Evolutionary conservation across 441 rosid genomes (phyloP).

Genomic region (Pelargonium citronellum): DNA sequence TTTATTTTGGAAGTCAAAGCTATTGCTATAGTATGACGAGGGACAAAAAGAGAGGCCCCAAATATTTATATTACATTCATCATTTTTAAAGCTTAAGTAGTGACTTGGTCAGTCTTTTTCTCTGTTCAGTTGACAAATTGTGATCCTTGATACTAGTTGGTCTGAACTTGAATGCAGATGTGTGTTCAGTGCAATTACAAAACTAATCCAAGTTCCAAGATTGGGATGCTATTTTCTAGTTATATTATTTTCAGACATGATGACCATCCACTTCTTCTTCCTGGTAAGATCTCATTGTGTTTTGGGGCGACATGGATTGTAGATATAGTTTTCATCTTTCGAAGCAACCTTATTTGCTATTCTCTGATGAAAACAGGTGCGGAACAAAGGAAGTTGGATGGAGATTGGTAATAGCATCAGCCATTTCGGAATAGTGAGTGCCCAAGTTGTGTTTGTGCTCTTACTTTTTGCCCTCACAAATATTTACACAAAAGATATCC

Average conservation of each 20-base stretch:
- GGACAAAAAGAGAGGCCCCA: too few species aligned
- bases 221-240: conserved; percentile 94
- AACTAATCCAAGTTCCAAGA: conserved; percentile 62
- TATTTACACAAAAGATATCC: conserved; percentile 69
- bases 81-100: too few species aligned
- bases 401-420: conserved; percentile 95
- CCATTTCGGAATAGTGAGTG: conserved; percentile 92
- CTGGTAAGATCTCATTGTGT: conserved; percentile 44
- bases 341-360: background rate
- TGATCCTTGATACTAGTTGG: background rate
- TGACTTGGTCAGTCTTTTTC: background rate
- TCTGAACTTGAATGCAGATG: conserved; percentile 52
- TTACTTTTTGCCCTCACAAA: conserved; percentile 79
- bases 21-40: too few species aligned
- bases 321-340: conserved; percentile 1
- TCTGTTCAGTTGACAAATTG: background rate
- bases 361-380: conserved; percentile 45
- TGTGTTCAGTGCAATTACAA: conserved; percentile 80
- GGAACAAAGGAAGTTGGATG: conserved; percentile 97
- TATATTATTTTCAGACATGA: conserved; percentile 79
- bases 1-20: too few species aligned
- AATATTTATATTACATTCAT: too few species aligned
- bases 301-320: background rate
- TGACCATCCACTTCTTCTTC: conserved; percentile 95
- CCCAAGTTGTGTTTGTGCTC: conserved; percentile 89